Evolutionary conservation across 345 rosid species (phyloP).

Genomic region (Linum trigynum): DNA sequence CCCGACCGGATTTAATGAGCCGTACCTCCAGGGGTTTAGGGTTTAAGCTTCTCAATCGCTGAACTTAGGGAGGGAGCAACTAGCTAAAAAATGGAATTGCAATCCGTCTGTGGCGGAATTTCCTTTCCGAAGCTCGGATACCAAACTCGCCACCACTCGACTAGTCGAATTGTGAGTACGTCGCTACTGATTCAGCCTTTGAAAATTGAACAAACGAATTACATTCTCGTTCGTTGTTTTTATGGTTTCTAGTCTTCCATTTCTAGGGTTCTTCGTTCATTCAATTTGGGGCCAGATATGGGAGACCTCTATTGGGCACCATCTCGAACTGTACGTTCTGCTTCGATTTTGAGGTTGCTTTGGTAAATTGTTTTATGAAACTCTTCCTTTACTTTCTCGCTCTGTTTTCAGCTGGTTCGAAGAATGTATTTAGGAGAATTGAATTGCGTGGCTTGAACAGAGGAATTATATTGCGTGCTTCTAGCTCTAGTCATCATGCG

Average conservation of each 20-base stretch:
- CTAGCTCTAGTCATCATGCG: conserved; percentile 21
- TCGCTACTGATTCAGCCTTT: neutral
- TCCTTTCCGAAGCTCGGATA: conserved; percentile 27
- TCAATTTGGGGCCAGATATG: conserved; percentile 16
- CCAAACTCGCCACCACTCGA: conserved; percentile 12
- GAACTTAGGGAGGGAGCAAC: neutral
- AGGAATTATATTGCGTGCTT: conserved; percentile 23
- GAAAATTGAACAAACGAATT: too few relatives aligned
- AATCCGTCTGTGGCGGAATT: conserved; percentile 40
- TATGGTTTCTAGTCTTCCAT: conserved; percentile 7
- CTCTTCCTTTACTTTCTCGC: too few relatives aligned
- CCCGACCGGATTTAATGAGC: neutral
- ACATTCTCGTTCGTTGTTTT: too few relatives aligned
- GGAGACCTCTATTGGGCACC: conserved; percentile 9
- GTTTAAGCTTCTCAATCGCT: conserved; percentile 20
- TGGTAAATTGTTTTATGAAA: too few relatives aligned
- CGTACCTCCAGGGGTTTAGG: conserved; percentile 7
- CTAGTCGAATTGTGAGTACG: conserved; percentile 29
- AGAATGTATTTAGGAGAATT: conserved; percentile 5
- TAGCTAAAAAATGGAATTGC: conserved; percentile 29
- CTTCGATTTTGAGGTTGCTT: neutral
- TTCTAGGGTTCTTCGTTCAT: conserved; percentile 25
- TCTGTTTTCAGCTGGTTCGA: conserved; percentile 11
- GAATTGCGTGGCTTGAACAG: conserved; percentile 17
- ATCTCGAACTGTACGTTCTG: conserved; percentile 23